Percentiles rank a stretch among this genome's conserved stretches.
These are phyloP conservation scores for Biancaea sappan DNA, from an alignment of 306 rosid genomes.

Conservation along the genomic window DNA sequence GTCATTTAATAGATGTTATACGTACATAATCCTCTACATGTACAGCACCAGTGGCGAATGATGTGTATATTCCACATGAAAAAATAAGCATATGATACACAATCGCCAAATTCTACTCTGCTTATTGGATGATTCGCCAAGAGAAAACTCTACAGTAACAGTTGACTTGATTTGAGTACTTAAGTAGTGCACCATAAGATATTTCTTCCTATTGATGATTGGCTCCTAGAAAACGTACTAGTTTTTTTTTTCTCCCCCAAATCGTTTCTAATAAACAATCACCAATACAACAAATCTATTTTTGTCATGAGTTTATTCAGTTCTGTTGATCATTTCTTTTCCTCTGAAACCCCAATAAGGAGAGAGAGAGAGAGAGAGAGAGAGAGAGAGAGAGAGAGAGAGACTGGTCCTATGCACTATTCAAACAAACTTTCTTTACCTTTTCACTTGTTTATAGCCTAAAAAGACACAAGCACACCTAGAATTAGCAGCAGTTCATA, in stretches of 20 bases:
- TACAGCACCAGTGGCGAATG: neutral
- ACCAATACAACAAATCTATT: neutral
- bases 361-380: neutral
- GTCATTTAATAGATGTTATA: neutral
- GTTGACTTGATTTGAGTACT: slow-evolving; percentile 1
- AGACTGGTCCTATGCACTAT: neutral
- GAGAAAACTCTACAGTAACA: neutral
- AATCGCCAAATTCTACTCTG: neutral
- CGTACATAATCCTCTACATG: neutral
- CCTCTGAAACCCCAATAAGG: neutral
- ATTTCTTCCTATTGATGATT: slow-evolving; percentile 10
- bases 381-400: neutral
- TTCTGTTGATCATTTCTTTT: neutral
- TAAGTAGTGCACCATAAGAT: slow-evolving; percentile 1
- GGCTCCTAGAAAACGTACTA: neutral
- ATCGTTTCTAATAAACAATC: neutral
- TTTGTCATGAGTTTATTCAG: neutral
- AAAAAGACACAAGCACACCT: neutral
- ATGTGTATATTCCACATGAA: neutral
- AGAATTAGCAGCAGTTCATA: neutral
- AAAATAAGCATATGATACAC: neutral
- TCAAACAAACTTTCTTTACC: neutral
- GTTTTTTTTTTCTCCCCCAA: too few species aligned
- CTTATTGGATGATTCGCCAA: neutral
- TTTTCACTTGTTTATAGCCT: neutral